Conservation (phyloP, 345 rosid genomes). For the Rhodamnia argentea region DNA sequence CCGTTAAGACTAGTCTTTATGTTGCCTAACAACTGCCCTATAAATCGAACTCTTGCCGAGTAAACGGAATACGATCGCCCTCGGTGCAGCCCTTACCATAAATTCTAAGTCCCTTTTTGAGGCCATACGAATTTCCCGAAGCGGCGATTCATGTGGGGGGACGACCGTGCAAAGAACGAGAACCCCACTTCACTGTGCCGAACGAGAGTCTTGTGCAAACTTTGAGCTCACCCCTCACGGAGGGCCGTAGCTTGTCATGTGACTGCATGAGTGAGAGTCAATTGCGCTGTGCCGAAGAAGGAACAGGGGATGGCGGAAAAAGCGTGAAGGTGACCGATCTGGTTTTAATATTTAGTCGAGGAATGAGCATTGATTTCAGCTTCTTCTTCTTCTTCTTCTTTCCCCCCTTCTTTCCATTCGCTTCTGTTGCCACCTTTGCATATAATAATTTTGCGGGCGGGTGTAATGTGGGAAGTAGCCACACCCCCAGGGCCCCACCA, state of each 20-base stretch:
- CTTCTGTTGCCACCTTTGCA: not conserved
- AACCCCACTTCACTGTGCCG: not conserved
- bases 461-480: not conserved
- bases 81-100: not conserved
- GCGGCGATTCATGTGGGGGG: not conserved
- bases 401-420: not conserved
- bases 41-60: not conserved
- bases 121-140: not conserved
- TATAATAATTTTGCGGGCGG: not conserved
- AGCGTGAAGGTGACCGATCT: not conserved
- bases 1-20: accelerated
- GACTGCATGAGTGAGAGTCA: not conserved
- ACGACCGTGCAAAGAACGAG: not conserved
- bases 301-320: not conserved
- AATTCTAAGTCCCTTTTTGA: too few species aligned
- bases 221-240: not conserved
- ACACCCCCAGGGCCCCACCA: not conserved
- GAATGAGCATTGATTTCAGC: not conserved
- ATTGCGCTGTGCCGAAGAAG: not conserved
- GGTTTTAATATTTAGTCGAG: not conserved
- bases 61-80: accelerated
- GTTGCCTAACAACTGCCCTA: not conserved
- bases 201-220: not conserved
- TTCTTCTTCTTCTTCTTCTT: not conserved
- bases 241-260: not conserved